Conservation (phyloP, 441 rosid species). For the Pelargonium fulgidum region DNA sequence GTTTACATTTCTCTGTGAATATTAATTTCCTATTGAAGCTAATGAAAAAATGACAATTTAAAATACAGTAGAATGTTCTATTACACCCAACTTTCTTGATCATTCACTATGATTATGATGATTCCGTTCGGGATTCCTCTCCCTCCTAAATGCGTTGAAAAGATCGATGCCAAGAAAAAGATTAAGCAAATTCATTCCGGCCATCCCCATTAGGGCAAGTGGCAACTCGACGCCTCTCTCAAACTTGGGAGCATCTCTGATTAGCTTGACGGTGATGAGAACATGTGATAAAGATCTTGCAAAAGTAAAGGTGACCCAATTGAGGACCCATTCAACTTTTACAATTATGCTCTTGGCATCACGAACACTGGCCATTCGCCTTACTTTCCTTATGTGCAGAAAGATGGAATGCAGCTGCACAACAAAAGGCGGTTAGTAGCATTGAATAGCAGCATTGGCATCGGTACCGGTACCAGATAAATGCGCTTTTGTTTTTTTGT, state of each 20-base stretch:
- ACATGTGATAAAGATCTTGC: constrained; percentile 56
- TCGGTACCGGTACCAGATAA: background rate
- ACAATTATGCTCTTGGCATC: constrained; percentile 54
- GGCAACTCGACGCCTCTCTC: constrained; percentile 72
- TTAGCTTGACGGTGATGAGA: constrained; percentile 61
- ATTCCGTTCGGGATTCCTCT: constrained; percentile 32
- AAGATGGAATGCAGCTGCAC: constrained; percentile 80
- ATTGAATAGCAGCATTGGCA: background rate
- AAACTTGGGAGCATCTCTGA: constrained; percentile 63
- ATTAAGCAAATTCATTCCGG: constrained; percentile 76
- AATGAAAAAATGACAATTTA: background rate
- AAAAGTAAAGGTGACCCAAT: constrained; percentile 56
- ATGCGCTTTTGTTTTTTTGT: too few relatives aligned
- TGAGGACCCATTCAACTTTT: constrained; percentile 71
- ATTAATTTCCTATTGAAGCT: background rate
- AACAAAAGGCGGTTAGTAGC: constrained; percentile 12
- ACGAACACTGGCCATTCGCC: constrained; percentile 83
- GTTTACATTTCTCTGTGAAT: background rate
- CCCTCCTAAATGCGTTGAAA: constrained; percentile 58
- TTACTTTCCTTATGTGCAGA: constrained; percentile 72
- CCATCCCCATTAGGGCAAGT: constrained; percentile 79
- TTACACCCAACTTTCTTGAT: background rate
- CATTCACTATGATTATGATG: constrained; percentile 23
- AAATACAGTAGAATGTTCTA: constrained; percentile 1
- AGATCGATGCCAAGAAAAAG: constrained; percentile 68